Evolutionary conservation across 495 filamentous ascomycete genomes (phyloP).

Genomic region (Tuber melanosporum): DNA sequence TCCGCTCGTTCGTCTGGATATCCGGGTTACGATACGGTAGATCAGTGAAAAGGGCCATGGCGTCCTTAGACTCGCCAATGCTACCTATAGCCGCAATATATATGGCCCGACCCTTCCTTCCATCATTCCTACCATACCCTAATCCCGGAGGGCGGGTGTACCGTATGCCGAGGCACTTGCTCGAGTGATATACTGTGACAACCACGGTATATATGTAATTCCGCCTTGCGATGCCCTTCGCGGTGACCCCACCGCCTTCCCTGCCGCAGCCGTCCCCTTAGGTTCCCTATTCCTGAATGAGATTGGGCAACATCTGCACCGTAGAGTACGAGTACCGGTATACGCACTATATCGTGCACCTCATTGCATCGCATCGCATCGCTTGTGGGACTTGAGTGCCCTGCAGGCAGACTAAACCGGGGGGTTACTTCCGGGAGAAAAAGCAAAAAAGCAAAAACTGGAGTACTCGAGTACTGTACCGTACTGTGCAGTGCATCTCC

Average conservation of each 20-base stretch:
- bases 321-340: neutral
- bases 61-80: neutral
- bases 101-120: neutral
- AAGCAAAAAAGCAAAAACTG: neutral
- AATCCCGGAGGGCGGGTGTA: neutral
- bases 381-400: neutral
- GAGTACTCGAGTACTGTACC: neutral
- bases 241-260: neutral
- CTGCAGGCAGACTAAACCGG: neutral
- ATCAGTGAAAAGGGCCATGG: neutral
- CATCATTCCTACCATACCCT: neutral
- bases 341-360: neutral
- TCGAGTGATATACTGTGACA: neutral
- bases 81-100: neutral
- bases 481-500: neutral
- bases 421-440: neutral
- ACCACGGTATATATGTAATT: neutral
- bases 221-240: neutral
- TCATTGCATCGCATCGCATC: slow-evolving; percentile 3
- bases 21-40: neutral
- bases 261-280: neutral
- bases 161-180: neutral
- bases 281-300: neutral
- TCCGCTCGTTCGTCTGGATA: neutral
- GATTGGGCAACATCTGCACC: neutral